Base-by-base conservation (phyloP, 306 rosid genomes). In the Casuarina cunninghamiana region DNA sequence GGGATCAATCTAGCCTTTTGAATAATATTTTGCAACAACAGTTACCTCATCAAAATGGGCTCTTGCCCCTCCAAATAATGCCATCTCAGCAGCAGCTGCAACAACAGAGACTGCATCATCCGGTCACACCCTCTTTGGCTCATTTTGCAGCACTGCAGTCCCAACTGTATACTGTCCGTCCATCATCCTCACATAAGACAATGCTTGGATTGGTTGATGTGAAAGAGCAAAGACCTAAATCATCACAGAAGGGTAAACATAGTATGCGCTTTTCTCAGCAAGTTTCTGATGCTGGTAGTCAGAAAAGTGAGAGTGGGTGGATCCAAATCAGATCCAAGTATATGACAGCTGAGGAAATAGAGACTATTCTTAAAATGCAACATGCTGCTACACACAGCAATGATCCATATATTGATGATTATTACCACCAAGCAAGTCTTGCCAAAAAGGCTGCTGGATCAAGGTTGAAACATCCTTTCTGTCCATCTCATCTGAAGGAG, bases 11-110 rank as follows among this genome's bases (percentile, higher is more conserved):
- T 48, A 83, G 83, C 75, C 88, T 93, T 70, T 74, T 89, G 7
- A 91, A 82, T 82, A 86, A 83, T 79, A 87, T 93, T 82, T 72
- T 93, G 93, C 98, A 93, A 80, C 98, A 90, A 71, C 97, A 91
- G 73, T 85, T 91, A 54, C 87, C 92, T 50, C 97, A 87, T 77
- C 97, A 83, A 32, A 87, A 79, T 66, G 88, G 84, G 57, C 57
- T 85, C 26, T 13, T 84, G 15, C 44, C 90, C 48, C 83, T 86
- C 49, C 87, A 87, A 69, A 53, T 87, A 67, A 76, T 87, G 82
- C 26, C 74, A 35, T 26, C 43, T 72, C 87, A 86, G 72, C 80
- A 84, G 79, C 88, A 81, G 66, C 86, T 84, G 55, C 90, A 75
- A 60, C 89, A 79, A 75, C 86, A 84, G 51, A 87, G 90, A 74